Evolutionary conservation across 2,329 filamentous ascomycete genomes (phyloP).

Genomic region (Xylaria polymorpha): DNA sequence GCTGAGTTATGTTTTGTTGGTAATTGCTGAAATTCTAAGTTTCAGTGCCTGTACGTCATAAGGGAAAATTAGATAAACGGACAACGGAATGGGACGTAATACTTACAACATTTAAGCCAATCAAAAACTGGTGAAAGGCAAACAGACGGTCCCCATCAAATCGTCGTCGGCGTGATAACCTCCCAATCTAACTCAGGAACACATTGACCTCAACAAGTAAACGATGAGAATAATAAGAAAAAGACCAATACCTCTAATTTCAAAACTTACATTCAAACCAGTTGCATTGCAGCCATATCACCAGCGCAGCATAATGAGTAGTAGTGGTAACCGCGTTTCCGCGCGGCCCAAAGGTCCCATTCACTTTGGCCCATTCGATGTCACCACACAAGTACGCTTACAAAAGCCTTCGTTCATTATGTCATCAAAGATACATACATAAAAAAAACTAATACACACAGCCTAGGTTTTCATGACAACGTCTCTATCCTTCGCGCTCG

Average conservation of each 20-base stretch:
- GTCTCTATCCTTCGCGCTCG: slow-evolving; percentile 82
- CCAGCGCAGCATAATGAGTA: slow-evolving; percentile 24
- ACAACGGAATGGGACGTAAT: neutral
- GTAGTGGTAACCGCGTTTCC: neutral
- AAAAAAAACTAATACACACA: slow-evolving; percentile 10
- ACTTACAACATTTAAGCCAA: slow-evolving; percentile 15
- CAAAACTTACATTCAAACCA: slow-evolving; percentile 17
- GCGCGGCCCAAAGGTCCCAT: slow-evolving; percentile 52
- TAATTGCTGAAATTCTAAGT: neutral
- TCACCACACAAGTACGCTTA: slow-evolving; percentile 74
- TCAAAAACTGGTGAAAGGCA: slow-evolving; percentile 13
- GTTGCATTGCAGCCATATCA: neutral
- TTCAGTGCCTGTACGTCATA: neutral
- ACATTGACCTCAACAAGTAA: slow-evolving; percentile 6
- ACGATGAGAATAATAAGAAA: slow-evolving; percentile 30
- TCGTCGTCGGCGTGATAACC: too few species aligned
- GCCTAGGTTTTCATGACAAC: slow-evolving; percentile 87
- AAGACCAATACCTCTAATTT: slow-evolving; percentile 4
- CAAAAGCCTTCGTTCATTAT: neutral
- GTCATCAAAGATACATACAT: neutral
- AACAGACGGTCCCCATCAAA: neutral
- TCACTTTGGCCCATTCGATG: slow-evolving; percentile 80
- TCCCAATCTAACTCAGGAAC: neutral
- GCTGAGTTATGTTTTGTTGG: neutral
- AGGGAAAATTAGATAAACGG: neutral